Evolutionary conservation across 2,329 filamentous ascomycete genomes (phyloP).

Genomic region (Huntiella bhutanensis): DNA sequence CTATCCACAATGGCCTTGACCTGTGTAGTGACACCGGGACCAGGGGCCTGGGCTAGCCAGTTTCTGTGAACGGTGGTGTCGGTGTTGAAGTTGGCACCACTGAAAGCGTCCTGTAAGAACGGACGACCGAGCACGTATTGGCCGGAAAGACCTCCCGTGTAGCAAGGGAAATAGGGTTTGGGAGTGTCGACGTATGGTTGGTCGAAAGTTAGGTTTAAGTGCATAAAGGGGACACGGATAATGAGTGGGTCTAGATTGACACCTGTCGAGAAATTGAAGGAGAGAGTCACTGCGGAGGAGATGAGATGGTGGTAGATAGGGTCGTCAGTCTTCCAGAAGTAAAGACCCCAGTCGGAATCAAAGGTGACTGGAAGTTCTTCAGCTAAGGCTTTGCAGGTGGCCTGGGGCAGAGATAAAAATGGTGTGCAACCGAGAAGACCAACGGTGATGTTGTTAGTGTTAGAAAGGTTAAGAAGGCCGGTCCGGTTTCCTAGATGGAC

Average conservation of each 20-base stretch:
- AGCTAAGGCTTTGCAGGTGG: not conserved
- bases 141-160: not conserved
- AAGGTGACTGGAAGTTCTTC: not conserved
- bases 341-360: not conserved
- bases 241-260: not conserved
- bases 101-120: not conserved
- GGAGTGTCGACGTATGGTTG: not conserved
- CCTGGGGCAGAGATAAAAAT: not conserved
- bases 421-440: not conserved
- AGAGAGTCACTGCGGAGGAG: not conserved
- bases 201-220: not conserved
- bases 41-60: not conserved
- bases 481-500: not conserved
- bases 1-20: not conserved
- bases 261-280: not conserved
- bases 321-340: not conserved
- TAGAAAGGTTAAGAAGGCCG: not conserved
- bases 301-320: not conserved
- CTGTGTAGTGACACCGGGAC: not conserved
- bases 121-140: not conserved
- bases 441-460: not conserved
- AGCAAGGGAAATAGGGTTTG: not conserved
- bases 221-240: not conserved
- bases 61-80: not conserved
- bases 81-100: not conserved